Conservation (phyloP, 257 asterid genomes). For the Nyctanthes arbortristis region DNA sequence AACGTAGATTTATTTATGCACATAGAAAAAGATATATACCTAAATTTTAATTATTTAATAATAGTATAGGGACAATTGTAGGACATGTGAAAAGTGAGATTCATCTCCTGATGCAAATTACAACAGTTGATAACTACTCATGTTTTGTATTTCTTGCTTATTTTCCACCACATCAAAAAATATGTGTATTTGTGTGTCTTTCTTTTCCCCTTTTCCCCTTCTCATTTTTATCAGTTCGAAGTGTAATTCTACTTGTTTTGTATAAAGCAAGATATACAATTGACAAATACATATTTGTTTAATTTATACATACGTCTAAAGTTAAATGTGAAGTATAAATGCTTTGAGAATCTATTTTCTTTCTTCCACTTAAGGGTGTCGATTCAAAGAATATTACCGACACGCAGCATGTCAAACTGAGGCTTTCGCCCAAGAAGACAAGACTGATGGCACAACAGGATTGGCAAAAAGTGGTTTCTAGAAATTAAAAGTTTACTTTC, state of each 20-base stretch:
- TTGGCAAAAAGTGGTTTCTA: no score
- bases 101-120: conserved; percentile 23
- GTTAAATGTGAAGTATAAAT: no score
- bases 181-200: neutral
- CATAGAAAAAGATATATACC: conserved; percentile 23
- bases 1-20: conserved; percentile 16
- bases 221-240: neutral
- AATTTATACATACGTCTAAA: no score
- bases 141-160: conserved; percentile 1
- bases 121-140: conserved; percentile 7
- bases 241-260: neutral
- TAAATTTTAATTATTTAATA: conserved; percentile 12
- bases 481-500: no score
- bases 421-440: no score
- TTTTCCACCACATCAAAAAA: conserved; percentile 12
- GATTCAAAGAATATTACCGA: no score
- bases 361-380: no score
- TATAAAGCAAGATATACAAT: neutral
- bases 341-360: no score
- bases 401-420: no score
- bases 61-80: conserved; percentile 18
- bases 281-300: neutral
- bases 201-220: neutral
- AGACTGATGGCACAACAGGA: no score
- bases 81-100: conserved; percentile 31